A percentile compares a stretch with the other conserved stretches of the same genome.
phyloP scores from a whole-genome alignment of 2,329 filamentous ascomycete species.

The Verticillium klebahnii region DNA sequence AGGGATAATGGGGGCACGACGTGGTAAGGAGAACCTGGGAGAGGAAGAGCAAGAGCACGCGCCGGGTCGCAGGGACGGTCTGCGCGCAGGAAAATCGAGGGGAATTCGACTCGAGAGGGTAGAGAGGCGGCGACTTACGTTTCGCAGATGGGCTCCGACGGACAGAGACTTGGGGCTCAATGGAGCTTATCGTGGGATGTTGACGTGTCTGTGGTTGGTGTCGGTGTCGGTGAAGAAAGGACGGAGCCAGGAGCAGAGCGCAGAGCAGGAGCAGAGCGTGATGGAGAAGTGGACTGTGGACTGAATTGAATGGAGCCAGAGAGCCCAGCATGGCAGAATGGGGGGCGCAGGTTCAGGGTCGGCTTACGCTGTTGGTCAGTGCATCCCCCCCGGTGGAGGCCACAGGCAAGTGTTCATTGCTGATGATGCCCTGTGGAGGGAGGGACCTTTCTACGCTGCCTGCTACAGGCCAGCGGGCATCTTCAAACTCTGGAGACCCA shows the following conservation, averaged over 20 bases:
- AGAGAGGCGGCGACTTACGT: background rate
- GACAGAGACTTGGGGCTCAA: slow-evolving; percentile 1
- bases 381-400: background rate
- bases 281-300: background rate
- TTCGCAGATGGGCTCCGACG: slow-evolving; percentile 1
- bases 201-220: background rate
- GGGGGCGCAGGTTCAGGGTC: background rate
- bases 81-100: background rate
- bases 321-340: background rate
- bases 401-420: background rate
- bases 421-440: background rate
- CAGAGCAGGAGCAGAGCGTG: background rate
- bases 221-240: slow-evolving; percentile 5
- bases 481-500: background rate
- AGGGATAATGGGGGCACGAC: background rate
- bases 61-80: background rate
- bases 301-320: background rate
- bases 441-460: background rate
- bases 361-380: background rate
- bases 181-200: slow-evolving; percentile 4
- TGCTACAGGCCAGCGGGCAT: background rate
- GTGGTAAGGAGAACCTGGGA: background rate
- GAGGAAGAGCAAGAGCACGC: background rate
- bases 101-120: background rate
- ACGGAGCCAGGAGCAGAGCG: background rate